Evolutionary conservation across 345 rosid species (phyloP), one percentile per base, ranked within the genome.

Genomic region (Populus nigra): DNA sequence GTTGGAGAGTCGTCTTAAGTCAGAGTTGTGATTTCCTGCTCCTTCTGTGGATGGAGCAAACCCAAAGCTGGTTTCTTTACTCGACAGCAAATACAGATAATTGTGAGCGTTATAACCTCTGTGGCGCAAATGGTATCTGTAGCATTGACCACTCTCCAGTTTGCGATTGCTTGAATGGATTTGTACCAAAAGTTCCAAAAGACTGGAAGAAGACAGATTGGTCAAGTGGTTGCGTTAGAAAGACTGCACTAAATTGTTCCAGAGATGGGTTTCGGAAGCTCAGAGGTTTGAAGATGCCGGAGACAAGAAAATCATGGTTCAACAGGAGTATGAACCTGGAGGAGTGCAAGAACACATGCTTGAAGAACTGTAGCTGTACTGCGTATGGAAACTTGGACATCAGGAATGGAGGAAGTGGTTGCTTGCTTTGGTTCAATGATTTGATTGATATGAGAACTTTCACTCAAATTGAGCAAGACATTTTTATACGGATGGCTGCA

Each of bases 181-280:
- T 65, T 65, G 69, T 25, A 3, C 69, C 69, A 12, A 65, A 65
- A 10, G 15, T 13, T 0, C 36, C 35, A 6, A 65, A 22, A 65
- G 69, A 25, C 7, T 65, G 69, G 69, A 1, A 13, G 3, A 25
- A 9, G 38, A 6, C 15, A 12, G 69, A 65, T 27, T 65, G 69
- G 69, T 27, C 69, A 9, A 35, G 31, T 65, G 69, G 69, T 13
- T 65, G 69, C 33, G 69, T 65, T 65, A 65, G 69, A 65, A 27
- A 27, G 17, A 16, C 69, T 15, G 18, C 36, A 5, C 38, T 65
- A 4, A 31, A 27, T 17, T 65, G 69, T 65, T 27, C 38, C 5
- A 36, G 69, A 31, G 41, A 65, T 29, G 70, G 77, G 23, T 84
- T 84, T n/a, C 4, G 45, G 69, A 84, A 73, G 77, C 29, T 22